Evolutionary conservation across 2,329 filamentous ascomycete genomes (phyloP).

Genomic region (Saccharata proteae): DNA sequence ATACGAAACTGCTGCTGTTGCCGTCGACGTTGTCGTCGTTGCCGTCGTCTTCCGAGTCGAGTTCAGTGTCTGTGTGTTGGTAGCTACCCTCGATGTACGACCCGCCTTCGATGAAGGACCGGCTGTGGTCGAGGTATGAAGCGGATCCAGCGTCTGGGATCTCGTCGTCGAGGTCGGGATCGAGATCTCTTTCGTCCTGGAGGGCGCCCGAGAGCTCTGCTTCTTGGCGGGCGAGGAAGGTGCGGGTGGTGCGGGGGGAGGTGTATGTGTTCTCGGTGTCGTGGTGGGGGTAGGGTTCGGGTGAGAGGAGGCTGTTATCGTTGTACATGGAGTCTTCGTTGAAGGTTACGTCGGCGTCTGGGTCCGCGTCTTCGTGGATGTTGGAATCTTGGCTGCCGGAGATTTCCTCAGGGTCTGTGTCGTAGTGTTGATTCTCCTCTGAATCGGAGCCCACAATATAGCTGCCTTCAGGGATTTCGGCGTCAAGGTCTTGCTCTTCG

Average conservation of each 20-base stretch:
- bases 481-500: slow-evolving; percentile 35
- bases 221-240: slow-evolving; percentile 27
- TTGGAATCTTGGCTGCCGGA: slow-evolving; percentile 2
- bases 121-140: too few relatives aligned
- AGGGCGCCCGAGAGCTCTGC: slow-evolving; percentile 34
- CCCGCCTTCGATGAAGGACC: too few relatives aligned
- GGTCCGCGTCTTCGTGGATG: slow-evolving; percentile 27
- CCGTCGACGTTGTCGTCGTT: slow-evolving; percentile 13
- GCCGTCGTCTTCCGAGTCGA: slow-evolving; percentile 30
- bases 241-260: neutral
- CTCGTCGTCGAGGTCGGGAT: slow-evolving; percentile 34
- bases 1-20: too few relatives aligned
- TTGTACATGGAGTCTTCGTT: slow-evolving; percentile 35
- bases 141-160: slow-evolving; percentile 40
- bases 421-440: slow-evolving; percentile 29
- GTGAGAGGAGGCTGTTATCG: slow-evolving; percentile 31
- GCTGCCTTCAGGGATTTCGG: slow-evolving; percentile 25
- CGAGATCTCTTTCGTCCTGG: slow-evolving; percentile 33
- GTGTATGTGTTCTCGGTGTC: slow-evolving; percentile 1
- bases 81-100: too few relatives aligned
- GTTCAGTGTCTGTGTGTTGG: slow-evolving; percentile 42
- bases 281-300: slow-evolving; percentile 11
- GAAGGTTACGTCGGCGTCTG: slow-evolving; percentile 30
- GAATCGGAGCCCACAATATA: slow-evolving; percentile 11
- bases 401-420: slow-evolving; percentile 38